Percentiles rank a stretch among this genome's conserved stretches.
Evolutionary conservation across 2,329 filamentous ascomycete species (phyloP).

Genomic region (Cladosporium sp.): DNA sequence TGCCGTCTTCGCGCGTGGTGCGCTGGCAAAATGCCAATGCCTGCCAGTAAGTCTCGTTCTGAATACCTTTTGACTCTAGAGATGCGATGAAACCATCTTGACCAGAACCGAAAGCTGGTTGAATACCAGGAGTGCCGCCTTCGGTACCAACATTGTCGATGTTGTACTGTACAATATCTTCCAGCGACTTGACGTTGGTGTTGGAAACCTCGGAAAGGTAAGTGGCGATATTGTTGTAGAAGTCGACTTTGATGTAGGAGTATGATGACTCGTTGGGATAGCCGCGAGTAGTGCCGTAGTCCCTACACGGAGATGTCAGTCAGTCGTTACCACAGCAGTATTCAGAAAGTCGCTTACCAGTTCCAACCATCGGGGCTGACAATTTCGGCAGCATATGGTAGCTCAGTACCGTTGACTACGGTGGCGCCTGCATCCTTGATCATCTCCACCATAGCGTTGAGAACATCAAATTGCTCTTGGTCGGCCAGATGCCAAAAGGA

Average conservation of each 20-base stretch:
- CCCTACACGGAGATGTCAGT: conserved; percentile 32
- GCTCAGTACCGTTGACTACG: conserved; percentile 68
- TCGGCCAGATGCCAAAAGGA: conserved; percentile 68
- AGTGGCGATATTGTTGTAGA: conserved; percentile 64
- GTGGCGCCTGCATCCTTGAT: conserved; percentile 64
- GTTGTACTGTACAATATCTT: conserved; percentile 64
- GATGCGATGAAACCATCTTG: conserved; percentile 71
- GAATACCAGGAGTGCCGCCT: conserved; percentile 59
- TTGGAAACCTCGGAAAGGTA: conserved; percentile 66
- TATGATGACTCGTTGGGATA: conserved; percentile 73
- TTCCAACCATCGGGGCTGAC: conserved; percentile 70
- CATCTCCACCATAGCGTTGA: conserved; percentile 52
- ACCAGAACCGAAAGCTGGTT: conserved; percentile 67
- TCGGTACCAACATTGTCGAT: conserved; percentile 64
- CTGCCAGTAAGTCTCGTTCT: conserved; percentile 66
- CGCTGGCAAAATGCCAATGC: conserved; percentile 63
- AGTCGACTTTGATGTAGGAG: conserved; percentile 70
- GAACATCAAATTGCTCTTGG: conserved; percentile 53
- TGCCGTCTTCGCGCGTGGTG: conserved; percentile 63
- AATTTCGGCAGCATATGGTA: conserved; percentile 62
- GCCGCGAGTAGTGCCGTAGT: conserved; percentile 63
- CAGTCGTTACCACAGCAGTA: background rate
- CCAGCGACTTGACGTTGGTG: conserved; percentile 58
- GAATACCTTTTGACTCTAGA: conserved; percentile 59
- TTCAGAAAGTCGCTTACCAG: conserved; percentile 47